A percentile compares a stretch with the other conserved stretches of the same genome.
phyloP scores from a whole-genome alignment of 202 grass and related monocot species.

The Brachypodium distachyon region DNA sequence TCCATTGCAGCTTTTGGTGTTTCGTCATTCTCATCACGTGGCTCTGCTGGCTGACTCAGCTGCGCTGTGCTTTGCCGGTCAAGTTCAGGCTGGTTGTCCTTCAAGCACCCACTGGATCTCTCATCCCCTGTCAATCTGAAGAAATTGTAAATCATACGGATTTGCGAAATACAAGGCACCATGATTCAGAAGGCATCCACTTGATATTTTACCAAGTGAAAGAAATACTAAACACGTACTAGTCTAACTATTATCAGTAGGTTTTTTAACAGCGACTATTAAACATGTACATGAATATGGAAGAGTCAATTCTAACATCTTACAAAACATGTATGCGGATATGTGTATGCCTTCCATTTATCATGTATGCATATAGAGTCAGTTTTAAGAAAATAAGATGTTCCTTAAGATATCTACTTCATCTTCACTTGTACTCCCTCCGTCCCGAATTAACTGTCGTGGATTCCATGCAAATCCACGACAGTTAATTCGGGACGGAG shows the following conservation, averaged over 20 bases:
- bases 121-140: conserved; percentile 34
- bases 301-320: too few species aligned
- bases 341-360: too few species aligned
- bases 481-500: too few species aligned
- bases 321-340: too few species aligned
- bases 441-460: too few species aligned
- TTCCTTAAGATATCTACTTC: not conserved
- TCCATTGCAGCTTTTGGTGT: not conserved
- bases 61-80: conserved; percentile 25
- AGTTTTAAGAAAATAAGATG: not conserved
- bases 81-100: conserved; percentile 6
- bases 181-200: not conserved
- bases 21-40: not conserved
- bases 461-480: too few species aligned
- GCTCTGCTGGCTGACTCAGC: not conserved
- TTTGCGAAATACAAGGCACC: not conserved
- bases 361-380: too few species aligned
- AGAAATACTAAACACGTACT: not conserved
- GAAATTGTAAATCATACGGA: not conserved
- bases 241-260: not conserved
- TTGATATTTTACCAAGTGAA: not conserved
- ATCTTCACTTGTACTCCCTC: not conserved
- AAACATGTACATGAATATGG: not conserved
- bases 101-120: conserved; percentile 7
- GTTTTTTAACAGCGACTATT: not conserved